Evolutionary conservation across 1,284 basidiomycete species (phyloP).

Genomic region (Clitocybe nebularis): DNA sequence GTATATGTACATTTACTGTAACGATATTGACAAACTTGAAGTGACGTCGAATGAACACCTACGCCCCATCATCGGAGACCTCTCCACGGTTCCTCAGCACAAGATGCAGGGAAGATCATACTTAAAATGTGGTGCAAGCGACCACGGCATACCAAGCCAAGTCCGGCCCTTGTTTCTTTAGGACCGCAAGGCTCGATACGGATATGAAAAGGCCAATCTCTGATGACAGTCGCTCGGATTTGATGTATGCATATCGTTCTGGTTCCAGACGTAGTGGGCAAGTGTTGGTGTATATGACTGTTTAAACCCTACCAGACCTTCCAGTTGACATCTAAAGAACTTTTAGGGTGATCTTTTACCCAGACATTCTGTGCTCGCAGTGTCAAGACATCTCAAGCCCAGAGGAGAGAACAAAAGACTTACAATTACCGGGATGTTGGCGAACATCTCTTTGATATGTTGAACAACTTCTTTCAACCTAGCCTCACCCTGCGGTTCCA

Average conservation of each 20-base stretch:
- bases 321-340: not conserved
- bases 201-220: no score
- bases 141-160: constrained; percentile 5
- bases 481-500: constrained; percentile 9
- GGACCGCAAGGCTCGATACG: not conserved
- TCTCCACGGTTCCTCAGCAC: constrained; percentile 5
- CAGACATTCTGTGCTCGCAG: not conserved
- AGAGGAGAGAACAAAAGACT: not conserved
- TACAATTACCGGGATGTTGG: constrained; percentile 1
- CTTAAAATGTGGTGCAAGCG: constrained; percentile 9
- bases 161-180: constrained; percentile 3
- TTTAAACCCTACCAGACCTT: not conserved
- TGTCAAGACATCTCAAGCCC: constrained; percentile 1
- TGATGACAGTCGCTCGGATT: no score
- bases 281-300: no score
- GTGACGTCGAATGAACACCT: not conserved
- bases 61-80: constrained; percentile 5
- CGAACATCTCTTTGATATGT: constrained; percentile 4
- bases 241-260: no score
- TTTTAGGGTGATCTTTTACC: not conserved
- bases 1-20: constrained; percentile 5
- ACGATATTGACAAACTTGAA: constrained; percentile 4
- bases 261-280: no score
- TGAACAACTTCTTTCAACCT: constrained; percentile 11
- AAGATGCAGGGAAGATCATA: constrained; percentile 8